These are phyloP conservation scores for Stephania yunnanensis DNA, from an alignment of 164 flowering plant genomes.

Conservation along the genomic window DNA sequence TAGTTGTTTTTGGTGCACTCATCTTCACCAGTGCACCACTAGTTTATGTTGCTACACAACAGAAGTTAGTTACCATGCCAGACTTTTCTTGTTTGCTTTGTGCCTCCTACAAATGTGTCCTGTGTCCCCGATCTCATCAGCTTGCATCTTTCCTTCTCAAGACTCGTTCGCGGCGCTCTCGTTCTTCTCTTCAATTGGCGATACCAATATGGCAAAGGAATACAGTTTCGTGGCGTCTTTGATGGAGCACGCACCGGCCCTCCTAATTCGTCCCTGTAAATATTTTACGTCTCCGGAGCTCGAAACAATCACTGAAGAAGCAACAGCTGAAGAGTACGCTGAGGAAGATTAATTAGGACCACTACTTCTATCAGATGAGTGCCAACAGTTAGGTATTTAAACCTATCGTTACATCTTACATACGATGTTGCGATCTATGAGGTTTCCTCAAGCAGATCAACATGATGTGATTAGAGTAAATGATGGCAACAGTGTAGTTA, in stretches of 20 bases:
- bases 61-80: background rate
- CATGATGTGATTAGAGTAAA: background rate
- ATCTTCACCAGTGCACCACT: background rate
- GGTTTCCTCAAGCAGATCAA: background rate
- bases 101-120: background rate
- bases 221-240: background rate
- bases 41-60: background rate
- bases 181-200: background rate
- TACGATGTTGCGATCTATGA: background rate
- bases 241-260: background rate
- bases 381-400: background rate
- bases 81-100: background rate
- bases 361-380: no score
- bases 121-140: background rate
- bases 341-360: background rate
- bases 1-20: background rate
- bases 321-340: background rate
- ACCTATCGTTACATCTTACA: background rate
- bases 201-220: background rate
- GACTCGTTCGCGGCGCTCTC: background rate
- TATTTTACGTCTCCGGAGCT: background rate
- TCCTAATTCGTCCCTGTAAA: background rate
- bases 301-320: background rate
- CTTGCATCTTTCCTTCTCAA: background rate
- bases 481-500: no score